Evolutionary conservation across 1,284 basidiomycete genomes (phyloP).

Genomic region (Peniophora sp.): DNA sequence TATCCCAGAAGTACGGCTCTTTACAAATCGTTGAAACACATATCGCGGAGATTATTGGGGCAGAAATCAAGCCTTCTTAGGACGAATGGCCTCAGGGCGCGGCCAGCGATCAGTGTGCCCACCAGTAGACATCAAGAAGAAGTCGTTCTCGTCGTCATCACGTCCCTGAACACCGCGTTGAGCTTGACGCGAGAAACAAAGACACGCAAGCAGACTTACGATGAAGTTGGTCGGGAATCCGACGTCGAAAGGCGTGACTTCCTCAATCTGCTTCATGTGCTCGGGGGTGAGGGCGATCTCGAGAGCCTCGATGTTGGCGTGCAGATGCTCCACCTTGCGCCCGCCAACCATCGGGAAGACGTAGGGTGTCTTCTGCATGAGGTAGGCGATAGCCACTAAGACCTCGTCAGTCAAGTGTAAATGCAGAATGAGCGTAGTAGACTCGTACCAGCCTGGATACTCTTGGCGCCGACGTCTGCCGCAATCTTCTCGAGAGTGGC

Average conservation of each 20-base stretch:
- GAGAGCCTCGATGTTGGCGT: not conserved
- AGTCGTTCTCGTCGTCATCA: too few species aligned
- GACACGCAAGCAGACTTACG: not conserved
- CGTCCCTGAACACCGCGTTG: too few species aligned
- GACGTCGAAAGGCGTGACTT: not conserved
- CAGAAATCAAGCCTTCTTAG: too few species aligned
- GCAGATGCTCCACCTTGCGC: not conserved
- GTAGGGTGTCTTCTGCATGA: not conserved
- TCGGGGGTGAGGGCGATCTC: not conserved
- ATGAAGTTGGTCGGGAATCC: not conserved
- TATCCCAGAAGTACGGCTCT: too few species aligned
- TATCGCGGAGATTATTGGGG: too few species aligned
- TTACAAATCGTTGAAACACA: too few species aligned
- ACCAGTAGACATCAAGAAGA: too few species aligned
- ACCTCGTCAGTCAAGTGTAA: not conserved
- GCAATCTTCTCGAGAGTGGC: slow-evolving; percentile 12
- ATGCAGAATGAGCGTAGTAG: not conserved
- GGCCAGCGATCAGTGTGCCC: too few species aligned
- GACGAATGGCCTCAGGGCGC: too few species aligned
- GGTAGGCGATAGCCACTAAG: not conserved
- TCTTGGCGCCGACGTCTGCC: slow-evolving; percentile 12
- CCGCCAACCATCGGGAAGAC: not conserved
- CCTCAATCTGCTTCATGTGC: not conserved
- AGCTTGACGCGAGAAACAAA: too few species aligned
- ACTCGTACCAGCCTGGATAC: slow-evolving; percentile 5